Base-by-base conservation (phyloP, 176 grass and related monocot species). In the Chrysopogon serrulatus region DNA sequence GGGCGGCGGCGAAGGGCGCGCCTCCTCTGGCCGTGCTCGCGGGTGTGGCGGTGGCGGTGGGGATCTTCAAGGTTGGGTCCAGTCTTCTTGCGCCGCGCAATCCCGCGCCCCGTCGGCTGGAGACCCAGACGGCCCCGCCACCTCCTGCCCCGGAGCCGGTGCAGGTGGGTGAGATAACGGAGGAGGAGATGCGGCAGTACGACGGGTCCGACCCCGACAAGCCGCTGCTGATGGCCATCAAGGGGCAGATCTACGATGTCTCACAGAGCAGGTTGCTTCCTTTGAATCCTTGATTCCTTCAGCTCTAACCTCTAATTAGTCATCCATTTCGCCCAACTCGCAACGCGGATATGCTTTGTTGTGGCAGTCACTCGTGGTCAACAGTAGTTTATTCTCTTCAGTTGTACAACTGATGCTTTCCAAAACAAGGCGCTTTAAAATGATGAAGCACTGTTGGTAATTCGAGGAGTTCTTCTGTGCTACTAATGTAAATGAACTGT, bases 191-290 rank as follows among this genome's bases (percentile, higher is more conserved):
- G 41, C 81, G 57, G 83, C 85, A 32, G 68, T 98, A 95, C 47
- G 89, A 95, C 17, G 93, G 93, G 73, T 95, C 93, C 47, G 91
- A 93, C 71, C 82, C 85, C 16, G 88, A 93, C 73, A 93, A 93
- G 41, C 93, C 93, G 2, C 87, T 95, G 2, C 91, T 98, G 18
- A 95, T 98, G 96, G 93, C 93, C 57, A 93, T 98, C 85, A 98
- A 93, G 51, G 87, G 91, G 61, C 93, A 98, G 91, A 95, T 98
- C 91, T 98, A 93, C 56, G 96, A 93, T 35, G 83, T 98, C 82
- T 91, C 91, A 15, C 91, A 95, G 83, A 89, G 93, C 93, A 98
- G 93, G 91, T 98, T 13, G 21, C 1, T 40, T 74, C 45, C 65
- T n/a, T 26, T 68, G 8, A 48, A 48, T 48, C 26, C 42, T 32